Conservation (phyloP, 257 asterid genomes). For the Solanum bulbocastanum region DNA sequence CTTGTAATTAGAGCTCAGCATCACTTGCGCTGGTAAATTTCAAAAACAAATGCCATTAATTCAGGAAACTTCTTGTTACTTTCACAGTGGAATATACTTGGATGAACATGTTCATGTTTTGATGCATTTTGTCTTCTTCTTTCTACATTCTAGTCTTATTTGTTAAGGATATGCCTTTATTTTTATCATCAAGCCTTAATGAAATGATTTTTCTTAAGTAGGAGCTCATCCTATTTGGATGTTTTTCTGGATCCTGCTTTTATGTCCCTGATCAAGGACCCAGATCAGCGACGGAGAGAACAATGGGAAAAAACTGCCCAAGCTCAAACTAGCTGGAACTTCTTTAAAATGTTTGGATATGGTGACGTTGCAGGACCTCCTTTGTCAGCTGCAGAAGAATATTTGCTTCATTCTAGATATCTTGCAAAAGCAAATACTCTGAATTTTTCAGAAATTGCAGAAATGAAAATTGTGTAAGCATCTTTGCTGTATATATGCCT, state of each 20-base stretch:
- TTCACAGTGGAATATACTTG: background rate
- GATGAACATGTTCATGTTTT: background rate
- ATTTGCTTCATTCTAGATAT: slow-evolving; percentile 88
- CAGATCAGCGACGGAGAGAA: slow-evolving; percentile 76
- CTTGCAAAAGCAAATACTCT: slow-evolving; percentile 87
- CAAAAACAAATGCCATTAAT: background rate
- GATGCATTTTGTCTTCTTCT: background rate
- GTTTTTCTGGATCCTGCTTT: slow-evolving; percentile 86
- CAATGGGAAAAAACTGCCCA: slow-evolving; percentile 87
- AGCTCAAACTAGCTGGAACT: slow-evolving; percentile 66
- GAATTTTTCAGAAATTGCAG: slow-evolving; percentile 82
- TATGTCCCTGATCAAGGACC: slow-evolving; percentile 87
- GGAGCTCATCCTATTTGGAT: slow-evolving; percentile 70
- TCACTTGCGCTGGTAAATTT: background rate
- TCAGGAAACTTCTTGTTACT: background rate
- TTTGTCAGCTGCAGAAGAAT: slow-evolving; percentile 85
- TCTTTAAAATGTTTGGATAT: slow-evolving; percentile 70
- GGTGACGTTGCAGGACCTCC: slow-evolving; percentile 87
- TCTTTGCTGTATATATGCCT: background rate
- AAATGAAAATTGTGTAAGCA: slow-evolving; percentile 91
- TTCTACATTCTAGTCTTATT: background rate
- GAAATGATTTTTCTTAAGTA: slow-evolving; percentile 7
- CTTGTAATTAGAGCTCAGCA: background rate
- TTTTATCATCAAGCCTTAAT: background rate
- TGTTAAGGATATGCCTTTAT: background rate